Conservation (phyloP, 2,329 filamentous ascomycete species). For the Colletotrichum tofieldiae region DNA sequence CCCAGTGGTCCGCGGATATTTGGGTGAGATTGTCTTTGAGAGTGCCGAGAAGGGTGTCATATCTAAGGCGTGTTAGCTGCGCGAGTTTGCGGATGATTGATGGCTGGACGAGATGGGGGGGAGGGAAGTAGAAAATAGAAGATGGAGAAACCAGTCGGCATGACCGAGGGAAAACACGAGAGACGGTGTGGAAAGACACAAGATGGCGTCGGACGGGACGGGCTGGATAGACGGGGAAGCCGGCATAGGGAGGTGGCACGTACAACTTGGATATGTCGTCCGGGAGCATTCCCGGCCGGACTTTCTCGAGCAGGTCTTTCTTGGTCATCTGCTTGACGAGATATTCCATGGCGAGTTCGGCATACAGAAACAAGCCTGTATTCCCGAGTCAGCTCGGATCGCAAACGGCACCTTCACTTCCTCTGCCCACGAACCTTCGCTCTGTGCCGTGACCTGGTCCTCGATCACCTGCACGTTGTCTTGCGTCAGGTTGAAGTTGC, state of each 20-base stretch:
- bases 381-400: not conserved
- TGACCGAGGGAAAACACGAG: not conserved
- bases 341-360: constrained; percentile 50
- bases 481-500: constrained; percentile 14
- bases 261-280: constrained; percentile 3
- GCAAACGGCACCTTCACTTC: not conserved
- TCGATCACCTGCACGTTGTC: constrained; percentile 19
- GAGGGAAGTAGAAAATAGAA: not conserved
- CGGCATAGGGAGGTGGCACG: not conserved
- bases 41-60: constrained; percentile 48
- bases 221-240: not conserved
- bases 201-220: not conserved
- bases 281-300: constrained; percentile 43
- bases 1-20: constrained; percentile 43
- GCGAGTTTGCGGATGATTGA: not conserved
- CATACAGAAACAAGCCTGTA: constrained; percentile 53
- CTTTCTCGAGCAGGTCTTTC: constrained; percentile 43
- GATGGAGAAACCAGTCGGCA: not conserved
- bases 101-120: no score
- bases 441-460: constrained; percentile 30
- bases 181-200: not conserved
- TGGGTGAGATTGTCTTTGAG: constrained; percentile 15
- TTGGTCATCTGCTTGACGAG: constrained; percentile 46
- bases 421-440: constrained; percentile 32
- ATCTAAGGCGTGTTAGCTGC: constrained; percentile 45